Evolutionary conservation across 495 filamentous ascomycete genomes (phyloP), one percentile per base, ranked within the genome.

Genomic region (Penicillium maclennaniae): DNA sequence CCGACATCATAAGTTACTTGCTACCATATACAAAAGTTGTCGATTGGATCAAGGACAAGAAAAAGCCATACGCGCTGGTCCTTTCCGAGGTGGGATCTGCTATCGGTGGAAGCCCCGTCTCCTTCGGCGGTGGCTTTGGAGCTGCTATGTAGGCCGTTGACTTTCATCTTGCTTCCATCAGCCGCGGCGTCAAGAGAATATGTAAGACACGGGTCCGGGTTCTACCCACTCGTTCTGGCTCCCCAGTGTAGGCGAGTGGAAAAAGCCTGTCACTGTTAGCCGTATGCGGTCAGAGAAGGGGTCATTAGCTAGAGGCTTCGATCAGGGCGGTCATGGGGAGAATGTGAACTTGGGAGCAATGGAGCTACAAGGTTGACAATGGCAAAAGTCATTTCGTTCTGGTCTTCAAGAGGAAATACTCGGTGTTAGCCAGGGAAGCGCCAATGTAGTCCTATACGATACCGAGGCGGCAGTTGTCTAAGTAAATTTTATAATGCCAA

Each of bases 281-380:
- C 34, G 56, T 3, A 45, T 67, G 42, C 44, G 49, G 20, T 44
- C 61, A 20, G 62, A 52, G 4, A 47, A 53, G 31, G 64, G 64
- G 37, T 47, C 64, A 6, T 20, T 42, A 17, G 64, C 53, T 15
- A 15, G 55, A 21, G 63, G 63, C 5, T 64, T 59, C 49, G 63
- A 67, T 17, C 38, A 47, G 21, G 58, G 54, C 36, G 55, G 61
- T 7, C 42, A 42, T 0, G 21, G 43, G 17, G 21, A 67, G 23
- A 65, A 65, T 53, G 55, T 64, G 8, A 65, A 59, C 62, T 20
- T 59, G 64, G 10, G 56, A 62, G 48, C 55, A 62, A 23, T 67
- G 64, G 62, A 49, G 39, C n/a, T 58, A 56, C 40, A 49, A 47
- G 26, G 38, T 64, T 20, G 52, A 61, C 27, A 10, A 52, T n/a